Evolutionary conservation across 1,284 basidiomycete genomes (phyloP), one percentile per base, ranked within the genome.

Genomic region (Pisolithus thermaeus): DNA sequence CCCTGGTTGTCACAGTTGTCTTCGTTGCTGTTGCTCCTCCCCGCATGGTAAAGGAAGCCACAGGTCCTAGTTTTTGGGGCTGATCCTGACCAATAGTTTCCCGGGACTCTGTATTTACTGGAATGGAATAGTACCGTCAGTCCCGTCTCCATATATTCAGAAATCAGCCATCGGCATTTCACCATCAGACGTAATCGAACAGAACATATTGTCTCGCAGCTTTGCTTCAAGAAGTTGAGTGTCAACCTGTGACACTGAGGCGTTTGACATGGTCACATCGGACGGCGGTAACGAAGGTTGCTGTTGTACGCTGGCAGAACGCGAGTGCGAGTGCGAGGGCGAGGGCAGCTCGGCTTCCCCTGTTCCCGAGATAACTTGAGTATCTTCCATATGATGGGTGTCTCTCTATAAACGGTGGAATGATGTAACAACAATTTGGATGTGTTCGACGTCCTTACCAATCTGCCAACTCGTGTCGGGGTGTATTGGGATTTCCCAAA

Each of bases 401-500:
- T 41, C 53, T 53, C 56, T 45, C 64, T 68, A 28, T 50, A 49
- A 47, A 43, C 25, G 36, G 12, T n/a, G 12, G 47, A 18, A 36
- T 35, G 52, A 35, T 55, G 53, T 7, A 18, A 40, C 32, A 18
- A 23, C 7, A 35, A 22, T 39, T 12, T 22, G 22, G 38, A 37
- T 6, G 52, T 20, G 32, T 46, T 28, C 9, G 18, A 42, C 12
- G 25, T 20, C 46, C 72, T 53, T 56, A 86, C 85, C 56, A 88
- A 66, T 52, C 84, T 73, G 32, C 75, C 73, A 25, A 89, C 72
- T 49, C 73, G 73, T 9, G 70, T 74, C 3, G 83, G 84, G 2
- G 81, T 73, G 25, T 61, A 61, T 58, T 85, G 81, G 4, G 73
- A 68, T 35, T 69, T 60, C 9, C 83, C 84, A 23, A 66, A 71